phyloP scores from a whole-genome alignment of 768 basidiomycete species.

The Leccinum pellstonianum region DNA sequence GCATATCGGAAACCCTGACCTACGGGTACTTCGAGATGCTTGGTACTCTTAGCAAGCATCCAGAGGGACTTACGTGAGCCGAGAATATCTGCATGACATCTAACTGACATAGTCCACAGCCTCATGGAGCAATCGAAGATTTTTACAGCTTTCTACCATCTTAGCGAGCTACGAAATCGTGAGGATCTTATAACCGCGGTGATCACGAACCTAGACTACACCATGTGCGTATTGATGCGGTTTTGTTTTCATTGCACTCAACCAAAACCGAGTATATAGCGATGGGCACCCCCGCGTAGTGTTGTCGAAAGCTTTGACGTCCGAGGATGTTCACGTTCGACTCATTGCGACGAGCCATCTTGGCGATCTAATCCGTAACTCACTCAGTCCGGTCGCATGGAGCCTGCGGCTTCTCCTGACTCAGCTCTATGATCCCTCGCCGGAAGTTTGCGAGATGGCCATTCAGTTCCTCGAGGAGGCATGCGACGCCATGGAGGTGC shows the following conservation, averaged over 20 bases:
- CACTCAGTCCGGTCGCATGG: slow-evolving; percentile 73
- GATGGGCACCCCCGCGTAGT: slow-evolving; percentile 95
- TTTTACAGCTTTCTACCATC: slow-evolving; percentile 94
- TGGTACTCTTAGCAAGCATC: slow-evolving; percentile 82
- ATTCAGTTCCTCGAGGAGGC: slow-evolving; percentile 87
- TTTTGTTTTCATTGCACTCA: slow-evolving; percentile 3
- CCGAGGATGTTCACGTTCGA: slow-evolving; percentile 87
- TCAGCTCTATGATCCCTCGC: slow-evolving; percentile 90
- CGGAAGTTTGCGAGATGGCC: slow-evolving; percentile 88
- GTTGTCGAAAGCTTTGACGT: slow-evolving; percentile 91
- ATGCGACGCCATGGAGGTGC: slow-evolving; percentile 78
- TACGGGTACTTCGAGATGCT: slow-evolving; percentile 98
- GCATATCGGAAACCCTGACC: no score
- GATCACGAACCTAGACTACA: slow-evolving; percentile 90
- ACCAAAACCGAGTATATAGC: slow-evolving; percentile 40
- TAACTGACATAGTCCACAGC: slow-evolving; percentile 38
- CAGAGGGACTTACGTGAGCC: slow-evolving; percentile 86
- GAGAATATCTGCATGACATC: background rate
- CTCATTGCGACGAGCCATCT: slow-evolving; percentile 87
- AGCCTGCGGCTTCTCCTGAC: slow-evolving; percentile 88
- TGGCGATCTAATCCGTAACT: slow-evolving; percentile 72
- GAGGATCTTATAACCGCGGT: slow-evolving; percentile 92
- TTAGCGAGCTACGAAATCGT: slow-evolving; percentile 85
- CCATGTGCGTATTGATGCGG: slow-evolving; percentile 53
- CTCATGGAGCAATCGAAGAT: slow-evolving; percentile 88